phyloP scores from a whole-genome alignment of 116 monocot genomes.

The Cymodocea nodosa region DNA sequence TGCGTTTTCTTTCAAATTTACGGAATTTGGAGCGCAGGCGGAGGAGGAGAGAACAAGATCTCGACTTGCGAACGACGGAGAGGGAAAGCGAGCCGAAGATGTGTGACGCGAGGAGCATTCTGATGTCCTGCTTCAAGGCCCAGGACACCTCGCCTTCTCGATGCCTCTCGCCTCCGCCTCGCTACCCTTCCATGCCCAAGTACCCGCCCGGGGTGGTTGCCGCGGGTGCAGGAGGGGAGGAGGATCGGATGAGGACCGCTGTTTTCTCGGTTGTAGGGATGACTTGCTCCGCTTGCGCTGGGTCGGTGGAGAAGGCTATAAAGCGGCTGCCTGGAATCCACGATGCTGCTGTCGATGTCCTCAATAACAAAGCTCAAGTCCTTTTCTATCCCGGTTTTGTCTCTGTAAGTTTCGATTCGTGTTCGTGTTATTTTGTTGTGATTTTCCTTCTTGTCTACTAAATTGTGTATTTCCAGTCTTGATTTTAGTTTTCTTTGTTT shows the following conservation, averaged over 20 bases:
- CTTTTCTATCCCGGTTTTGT: conserved; percentile 59
- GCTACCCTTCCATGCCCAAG: conserved; percentile 74
- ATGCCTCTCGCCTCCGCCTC: conserved; percentile 25
- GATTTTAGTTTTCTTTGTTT: neutral
- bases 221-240: conserved; percentile 10
- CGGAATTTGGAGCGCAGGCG: too few relatives aligned
- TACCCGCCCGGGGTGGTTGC: conserved; percentile 25
- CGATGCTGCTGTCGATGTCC: conserved; percentile 75
- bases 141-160: neutral
- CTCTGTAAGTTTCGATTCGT: conserved; percentile 29
- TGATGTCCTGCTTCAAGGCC: conserved; percentile 10
- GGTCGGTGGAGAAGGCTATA: conserved; percentile 85
- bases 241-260: conserved; percentile 12
- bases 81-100: neutral
- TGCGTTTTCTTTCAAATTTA: too few relatives aligned
- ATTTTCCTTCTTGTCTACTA: neutral
- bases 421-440: neutral
- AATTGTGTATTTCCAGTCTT: neutral
- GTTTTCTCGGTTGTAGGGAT: conserved; percentile 55
- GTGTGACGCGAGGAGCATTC: neutral
- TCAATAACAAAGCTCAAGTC: conserved; percentile 54
- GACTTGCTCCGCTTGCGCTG: conserved; percentile 75
- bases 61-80: neutral
- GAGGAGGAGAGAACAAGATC: too few relatives aligned
- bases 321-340: conserved; percentile 76